Evolutionary conservation across 2,329 filamentous ascomycete species (phyloP).

Genomic region (Fragosphaeria purpurea): DNA sequence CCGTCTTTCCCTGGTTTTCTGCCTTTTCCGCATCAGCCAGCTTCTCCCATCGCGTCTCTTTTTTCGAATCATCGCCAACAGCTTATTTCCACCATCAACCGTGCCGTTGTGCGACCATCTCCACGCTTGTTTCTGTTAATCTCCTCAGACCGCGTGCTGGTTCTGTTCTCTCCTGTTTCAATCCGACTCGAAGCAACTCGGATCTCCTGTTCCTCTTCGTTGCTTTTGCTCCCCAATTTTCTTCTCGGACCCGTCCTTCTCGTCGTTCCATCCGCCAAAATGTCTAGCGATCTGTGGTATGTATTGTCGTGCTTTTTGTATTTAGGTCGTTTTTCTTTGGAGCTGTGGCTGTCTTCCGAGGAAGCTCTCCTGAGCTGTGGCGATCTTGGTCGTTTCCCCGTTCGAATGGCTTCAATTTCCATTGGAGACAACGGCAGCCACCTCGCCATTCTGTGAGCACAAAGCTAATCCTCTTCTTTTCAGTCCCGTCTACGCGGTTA

Average conservation of each 20-base stretch:
- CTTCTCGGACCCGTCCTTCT: neutral
- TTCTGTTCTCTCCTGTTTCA: neutral
- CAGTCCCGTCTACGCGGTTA: conserved; percentile 98
- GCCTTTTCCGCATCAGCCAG: neutral
- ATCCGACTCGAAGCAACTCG: too few species aligned
- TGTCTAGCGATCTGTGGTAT: conserved; percentile 15
- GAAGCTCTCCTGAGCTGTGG: neutral
- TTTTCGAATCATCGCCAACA: neutral
- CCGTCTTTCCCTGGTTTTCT: conserved; percentile 8
- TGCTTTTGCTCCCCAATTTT: neutral
- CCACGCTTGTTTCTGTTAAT: neutral
- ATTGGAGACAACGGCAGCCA: neutral
- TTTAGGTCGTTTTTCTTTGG: neutral
- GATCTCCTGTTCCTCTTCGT: neutral
- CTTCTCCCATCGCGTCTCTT: neutral
- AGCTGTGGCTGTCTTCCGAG: neutral
- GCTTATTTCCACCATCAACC: neutral
- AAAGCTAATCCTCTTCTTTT: neutral
- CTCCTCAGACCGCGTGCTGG: neutral
- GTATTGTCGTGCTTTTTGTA: neutral
- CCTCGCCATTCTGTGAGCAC: too few species aligned
- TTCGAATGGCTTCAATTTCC: conserved; percentile 2
- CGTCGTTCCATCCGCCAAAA: conserved; percentile 8
- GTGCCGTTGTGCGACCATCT: neutral
- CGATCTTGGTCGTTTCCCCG: neutral